Conservation (phyloP, 306 rosid genomes). For the Elaeagnus macrophylla region DNA sequence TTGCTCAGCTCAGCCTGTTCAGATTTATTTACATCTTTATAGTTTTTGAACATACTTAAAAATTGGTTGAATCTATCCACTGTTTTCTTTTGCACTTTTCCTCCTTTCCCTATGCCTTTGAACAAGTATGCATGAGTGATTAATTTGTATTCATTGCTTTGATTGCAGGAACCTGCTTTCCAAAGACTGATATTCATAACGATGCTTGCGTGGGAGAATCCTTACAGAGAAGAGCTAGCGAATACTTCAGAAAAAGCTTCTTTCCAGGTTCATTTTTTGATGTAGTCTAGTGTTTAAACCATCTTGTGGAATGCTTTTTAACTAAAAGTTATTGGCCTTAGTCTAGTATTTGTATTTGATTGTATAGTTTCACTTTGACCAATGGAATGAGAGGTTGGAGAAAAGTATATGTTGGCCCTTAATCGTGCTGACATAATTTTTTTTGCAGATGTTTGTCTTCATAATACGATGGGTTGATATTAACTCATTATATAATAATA, state of each 20-base stretch:
- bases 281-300: not conserved
- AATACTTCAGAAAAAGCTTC: constrained; percentile 50
- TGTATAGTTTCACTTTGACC: not conserved
- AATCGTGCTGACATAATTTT: not conserved
- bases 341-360: not conserved
- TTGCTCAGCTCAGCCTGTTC: too few relatives aligned
- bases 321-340: not conserved
- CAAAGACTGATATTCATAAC: constrained; percentile 83
- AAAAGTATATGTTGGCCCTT: not conserved
- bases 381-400: not conserved
- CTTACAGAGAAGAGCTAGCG: constrained; percentile 44
- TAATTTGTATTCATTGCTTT: constrained; percentile 13
- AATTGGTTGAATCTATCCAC: too few relatives aligned
- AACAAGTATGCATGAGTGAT: not conserved
- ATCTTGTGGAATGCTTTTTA: not conserved
- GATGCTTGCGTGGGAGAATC: constrained; percentile 95
- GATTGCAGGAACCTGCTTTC: constrained; percentile 78
- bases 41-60: too few relatives aligned
- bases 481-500: not conserved
- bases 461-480: not conserved
- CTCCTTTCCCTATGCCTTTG: not conserved
- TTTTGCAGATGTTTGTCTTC: not conserved
- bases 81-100: not conserved
- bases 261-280: constrained; percentile 51
- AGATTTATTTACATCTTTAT: too few relatives aligned